Evolutionary conservation across 202 grass and related monocot genomes (phyloP), one percentile per base, ranked within the genome.

Genomic region (Elaeis oleifera): DNA sequence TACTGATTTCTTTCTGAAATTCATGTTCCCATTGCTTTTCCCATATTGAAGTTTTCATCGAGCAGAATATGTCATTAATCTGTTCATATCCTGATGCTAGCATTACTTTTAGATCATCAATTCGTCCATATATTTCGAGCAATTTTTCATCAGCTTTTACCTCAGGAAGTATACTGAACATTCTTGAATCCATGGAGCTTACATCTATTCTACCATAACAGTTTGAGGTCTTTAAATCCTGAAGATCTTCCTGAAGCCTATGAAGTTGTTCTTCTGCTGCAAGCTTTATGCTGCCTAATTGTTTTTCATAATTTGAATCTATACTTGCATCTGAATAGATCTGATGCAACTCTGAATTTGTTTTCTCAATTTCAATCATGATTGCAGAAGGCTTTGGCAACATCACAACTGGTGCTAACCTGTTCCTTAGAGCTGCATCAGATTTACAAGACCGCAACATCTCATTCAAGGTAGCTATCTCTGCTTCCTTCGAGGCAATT

Each of bases 21-120:
- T 86, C 82, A 15, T 86, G 16, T 66, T 89, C 94, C 77, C 81
- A 75, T 75, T 92, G 71, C 18, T 51, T 69, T 60, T 84, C 88
- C 56, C 51, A 67, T 32, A 84, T 53, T 21, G 78, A 84, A 81
- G 70, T 26, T 64, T 63, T 78, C 67, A 84, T 58, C 18, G 71
- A 64, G 53, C 31, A 73, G 29, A 99, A 63, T 50, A 84, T 84
- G 29, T 81, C 77, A 18, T 51, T 73, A 53, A 92, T 84, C 71
- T 92, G 67, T 20, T 52, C 72, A 72, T 92, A 99, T 26, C 84
- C 82, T 32, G 77, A 61, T 72, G 52, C 72, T 52, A 99, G 64
- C 13, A 83, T 54, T 57, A 78, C 32, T 28, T 91, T 69, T 5
- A 99, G 78, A 65, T 49, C 73, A 66, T 71, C 72, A 28, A 99